These are phyloP conservation scores for Cunninghamia lanceolata DNA, from an alignment of 75 land plant genomes.

Conservation along the genomic window DNA sequence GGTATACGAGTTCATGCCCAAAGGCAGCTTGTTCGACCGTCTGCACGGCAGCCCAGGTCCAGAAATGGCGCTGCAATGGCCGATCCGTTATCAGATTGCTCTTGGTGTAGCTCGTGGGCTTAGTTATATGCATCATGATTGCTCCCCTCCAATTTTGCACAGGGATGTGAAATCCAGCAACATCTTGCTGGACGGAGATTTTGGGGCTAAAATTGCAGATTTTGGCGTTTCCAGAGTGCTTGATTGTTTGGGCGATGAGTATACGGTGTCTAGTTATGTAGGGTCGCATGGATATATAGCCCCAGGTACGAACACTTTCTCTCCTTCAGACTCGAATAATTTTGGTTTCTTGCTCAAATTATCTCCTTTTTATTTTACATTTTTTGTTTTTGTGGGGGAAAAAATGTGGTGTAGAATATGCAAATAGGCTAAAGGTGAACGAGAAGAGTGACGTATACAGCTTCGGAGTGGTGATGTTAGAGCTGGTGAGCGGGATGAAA, in stretches of 20 bases:
- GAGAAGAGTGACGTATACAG: constrained; percentile 43
- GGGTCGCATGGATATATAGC: too few relatives aligned
- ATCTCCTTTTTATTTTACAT: too few relatives aligned
- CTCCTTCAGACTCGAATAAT: too few relatives aligned
- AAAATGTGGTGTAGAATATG: constrained; percentile 20
- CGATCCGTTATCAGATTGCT: constrained; percentile 23
- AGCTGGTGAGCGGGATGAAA: constrained; percentile 28
- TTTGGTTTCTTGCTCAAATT: not conserved
- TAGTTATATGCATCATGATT: constrained; percentile 58
- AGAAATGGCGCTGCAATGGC: constrained; percentile 25
- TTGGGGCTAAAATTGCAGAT: too few relatives aligned
- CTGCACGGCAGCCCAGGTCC: constrained; percentile 14
- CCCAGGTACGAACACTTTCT: too few relatives aligned
- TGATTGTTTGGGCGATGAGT: not conserved
- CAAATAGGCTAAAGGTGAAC: constrained; percentile 29
- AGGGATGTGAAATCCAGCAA: constrained; percentile 59
- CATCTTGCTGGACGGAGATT: not conserved
- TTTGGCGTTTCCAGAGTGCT: constrained; percentile 39
- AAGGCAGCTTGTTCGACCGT: constrained; percentile 31
- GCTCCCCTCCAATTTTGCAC: constrained; percentile 42
- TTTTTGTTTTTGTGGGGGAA: not conserved
- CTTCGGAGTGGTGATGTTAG: constrained; percentile 45
- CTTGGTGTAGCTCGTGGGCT: too few relatives aligned
- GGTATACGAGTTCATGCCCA: constrained; percentile 50
- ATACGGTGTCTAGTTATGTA: not conserved